Base-by-base conservation (phyloP, 1,284 basidiomycete species). In the Chalciporus sp. region DNA sequence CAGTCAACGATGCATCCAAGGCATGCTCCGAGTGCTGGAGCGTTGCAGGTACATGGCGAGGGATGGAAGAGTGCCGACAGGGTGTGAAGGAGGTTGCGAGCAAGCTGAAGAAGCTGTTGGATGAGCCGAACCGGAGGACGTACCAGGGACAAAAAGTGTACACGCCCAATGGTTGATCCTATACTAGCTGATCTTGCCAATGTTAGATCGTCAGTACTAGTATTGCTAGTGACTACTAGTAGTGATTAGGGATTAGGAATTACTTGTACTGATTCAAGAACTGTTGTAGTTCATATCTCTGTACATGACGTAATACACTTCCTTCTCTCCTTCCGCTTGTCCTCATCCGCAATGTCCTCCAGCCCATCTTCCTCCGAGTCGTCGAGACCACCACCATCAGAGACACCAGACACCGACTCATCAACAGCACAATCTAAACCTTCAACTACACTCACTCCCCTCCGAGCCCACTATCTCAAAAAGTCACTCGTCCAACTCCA, bases 401-500 rank as follows among this genome's bases (percentile, higher is more conserved):
- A 35, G 29, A 10, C 40, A 37, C 47, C 49, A 20, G 7, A 47
- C 33, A 7, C 23, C 17, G 37, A 14, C 47, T 20, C 20, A 49
- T 12, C 42, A n/a, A 19, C 11, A 17, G 23, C 16, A 27, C 45
- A 28, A 45, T 12, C 35, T 14, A 27, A 40, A 44, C 10, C 48
- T 40, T 40, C 56, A 37, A 14, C 56, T 47, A 29, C 39, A 49
- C 79, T 96, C 45, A 92, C 92, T 0, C 91, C 95, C 5, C 74
- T 95, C 28, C 86, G 94, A 39, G 93, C 94, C 1, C 95, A 98
- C 68, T 98, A 98, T 72, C 88, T 98, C 68, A 98, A 97, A 76
- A 95, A 96, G 73, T 82, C 90, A n/a, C 85, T 98, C 51, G 83
- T 98, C 43, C 85, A 90, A 60, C 84, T 97, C 42, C 88, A 98